phyloP scores from a whole-genome alignment of 257 asterid species.

The Przewalskia tangutica region DNA sequence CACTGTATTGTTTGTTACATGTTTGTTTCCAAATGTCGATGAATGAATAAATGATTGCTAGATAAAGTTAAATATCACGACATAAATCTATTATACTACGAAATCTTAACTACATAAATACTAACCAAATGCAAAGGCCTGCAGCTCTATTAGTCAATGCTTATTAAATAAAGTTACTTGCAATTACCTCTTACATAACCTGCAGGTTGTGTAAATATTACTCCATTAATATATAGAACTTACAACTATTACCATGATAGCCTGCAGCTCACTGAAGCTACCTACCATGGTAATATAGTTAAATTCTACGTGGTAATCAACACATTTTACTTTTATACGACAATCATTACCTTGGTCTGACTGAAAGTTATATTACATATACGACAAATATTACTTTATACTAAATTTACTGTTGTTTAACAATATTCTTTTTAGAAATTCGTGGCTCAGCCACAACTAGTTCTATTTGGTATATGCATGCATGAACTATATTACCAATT shows the following conservation, averaged over 20 bases:
- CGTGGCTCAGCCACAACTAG: fast-evolving
- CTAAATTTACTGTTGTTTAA: not conserved
- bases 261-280: not conserved
- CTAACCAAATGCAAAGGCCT: not conserved
- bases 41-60: not conserved
- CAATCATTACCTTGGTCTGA: not conserved
- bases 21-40: not conserved
- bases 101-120: not conserved
- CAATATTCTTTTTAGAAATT: not conserved
- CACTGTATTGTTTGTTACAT: slow-evolving; percentile 1
- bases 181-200: not conserved
- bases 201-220: not conserved
- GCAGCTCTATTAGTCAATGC: not conserved
- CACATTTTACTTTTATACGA: not conserved
- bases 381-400: not conserved
- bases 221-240: not conserved
- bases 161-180: not conserved
- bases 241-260: not conserved
- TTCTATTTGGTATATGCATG: not conserved
- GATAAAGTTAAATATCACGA: not conserved
- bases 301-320: not conserved
- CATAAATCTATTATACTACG: not conserved
- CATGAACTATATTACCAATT: not conserved
- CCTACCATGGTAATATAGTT: too few species aligned
- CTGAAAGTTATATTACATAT: not conserved